Percentiles rank a stretch among this genome's conserved stretches.
These are phyloP conservation scores for Pythium periplocum DNA, from an alignment of 352 stramenopile genomes.

Conservation along the genomic window DNA sequence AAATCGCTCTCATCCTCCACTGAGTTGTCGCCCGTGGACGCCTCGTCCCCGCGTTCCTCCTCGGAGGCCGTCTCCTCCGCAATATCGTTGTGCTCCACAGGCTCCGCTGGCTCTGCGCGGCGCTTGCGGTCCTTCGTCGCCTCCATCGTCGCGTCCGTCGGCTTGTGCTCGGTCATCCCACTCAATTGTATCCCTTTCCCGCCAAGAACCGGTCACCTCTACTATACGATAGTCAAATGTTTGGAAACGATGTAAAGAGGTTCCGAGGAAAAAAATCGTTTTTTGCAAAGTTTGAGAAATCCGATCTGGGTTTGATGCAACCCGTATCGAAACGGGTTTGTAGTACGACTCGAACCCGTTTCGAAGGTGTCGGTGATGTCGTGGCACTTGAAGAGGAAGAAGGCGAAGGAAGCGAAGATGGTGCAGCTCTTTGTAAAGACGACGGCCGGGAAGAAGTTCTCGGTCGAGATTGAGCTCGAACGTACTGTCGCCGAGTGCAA, in stretches of 20 bases:
- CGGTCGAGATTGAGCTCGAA: conserved; percentile 66
- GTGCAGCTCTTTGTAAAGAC: conserved; percentile 82
- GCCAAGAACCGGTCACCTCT: no score
- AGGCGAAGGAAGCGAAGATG: conserved; percentile 23
- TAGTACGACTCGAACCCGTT: no score
- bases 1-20: neutral
- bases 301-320: no score
- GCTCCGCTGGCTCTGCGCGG: neutral
- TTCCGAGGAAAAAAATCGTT: no score
- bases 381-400: no score
- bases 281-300: no score
- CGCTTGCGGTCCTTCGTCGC: conserved; percentile 1
- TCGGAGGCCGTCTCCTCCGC: conserved; percentile 8
- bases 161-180: no score
- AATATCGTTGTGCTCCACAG: neutral
- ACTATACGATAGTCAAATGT: no score
- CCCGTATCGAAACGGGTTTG: no score
- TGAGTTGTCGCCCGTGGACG: no score
- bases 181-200: neutral
- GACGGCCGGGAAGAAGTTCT: conserved; percentile 75
- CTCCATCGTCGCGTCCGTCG: neutral
- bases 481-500: conserved; percentile 76
- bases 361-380: no score
- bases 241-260: no score
- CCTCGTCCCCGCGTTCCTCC: neutral